Conservation (phyloP, 1,284 basidiomycete genomes). For the Pterulicium gracile region DNA sequence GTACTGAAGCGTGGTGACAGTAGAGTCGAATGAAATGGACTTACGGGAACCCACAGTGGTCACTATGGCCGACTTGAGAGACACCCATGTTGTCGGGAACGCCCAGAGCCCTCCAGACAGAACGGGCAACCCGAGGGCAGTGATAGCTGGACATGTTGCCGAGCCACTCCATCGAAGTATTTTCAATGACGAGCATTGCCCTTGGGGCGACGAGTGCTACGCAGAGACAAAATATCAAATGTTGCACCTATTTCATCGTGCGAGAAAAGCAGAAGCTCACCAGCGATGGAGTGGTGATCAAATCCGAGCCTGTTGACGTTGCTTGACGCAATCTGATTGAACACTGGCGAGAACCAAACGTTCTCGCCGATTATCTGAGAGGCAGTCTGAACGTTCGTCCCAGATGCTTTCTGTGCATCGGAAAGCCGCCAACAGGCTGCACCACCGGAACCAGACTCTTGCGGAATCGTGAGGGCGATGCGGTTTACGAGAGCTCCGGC, state of each 20-base stretch:
- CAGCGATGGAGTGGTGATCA: constrained; percentile 43
- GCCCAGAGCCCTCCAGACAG: constrained; percentile 35
- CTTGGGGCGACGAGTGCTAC: constrained; percentile 46
- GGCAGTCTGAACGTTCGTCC: constrained; percentile 32
- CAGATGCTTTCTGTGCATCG: constrained; percentile 25
- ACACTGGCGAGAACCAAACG: constrained; percentile 41
- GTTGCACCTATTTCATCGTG: too few species aligned
- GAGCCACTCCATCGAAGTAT: constrained; percentile 40
- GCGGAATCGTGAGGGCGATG: constrained; percentile 42
- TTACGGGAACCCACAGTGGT: constrained; percentile 43
- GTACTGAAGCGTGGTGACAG: too few species aligned
- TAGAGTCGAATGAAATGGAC: too few species aligned
- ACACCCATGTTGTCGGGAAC: constrained; percentile 35
- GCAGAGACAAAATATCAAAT: too few species aligned
- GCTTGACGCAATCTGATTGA: constrained; percentile 31
- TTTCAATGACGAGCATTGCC: constrained; percentile 36
- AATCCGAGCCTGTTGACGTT: constrained; percentile 30
- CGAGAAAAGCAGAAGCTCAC: too few species aligned
- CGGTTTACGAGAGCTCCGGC: constrained; percentile 43
- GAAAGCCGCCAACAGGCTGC: constrained; percentile 46
- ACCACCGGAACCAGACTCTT: constrained; percentile 46
- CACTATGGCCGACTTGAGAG: constrained; percentile 37
- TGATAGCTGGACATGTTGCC: constrained; percentile 35
- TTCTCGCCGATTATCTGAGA: constrained; percentile 43
- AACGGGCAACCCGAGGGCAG: constrained; percentile 36